A percentile compares a stretch with the other conserved stretches of the same genome.
Conservation (phyloP, 2,329 filamentous ascomycete species). For the Pseudogymnoascus sp. region DNA sequence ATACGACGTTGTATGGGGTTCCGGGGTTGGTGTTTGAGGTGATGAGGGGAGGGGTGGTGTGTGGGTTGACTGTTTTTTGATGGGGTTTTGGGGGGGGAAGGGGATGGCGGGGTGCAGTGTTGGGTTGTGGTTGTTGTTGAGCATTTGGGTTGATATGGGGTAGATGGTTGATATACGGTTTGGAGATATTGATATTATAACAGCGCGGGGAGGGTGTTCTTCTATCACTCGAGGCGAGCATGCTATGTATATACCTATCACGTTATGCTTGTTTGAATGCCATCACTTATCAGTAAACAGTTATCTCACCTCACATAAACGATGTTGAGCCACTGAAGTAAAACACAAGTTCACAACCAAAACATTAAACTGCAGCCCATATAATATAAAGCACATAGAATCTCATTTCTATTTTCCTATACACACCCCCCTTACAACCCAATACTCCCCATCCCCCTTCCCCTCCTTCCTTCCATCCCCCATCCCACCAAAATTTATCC, state of each 20-base stretch:
- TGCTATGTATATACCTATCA: neutral
- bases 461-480: too few relatives aligned
- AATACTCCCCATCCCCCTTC: too few relatives aligned
- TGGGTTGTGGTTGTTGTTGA: neutral
- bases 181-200: neutral
- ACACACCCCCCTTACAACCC: too few relatives aligned
- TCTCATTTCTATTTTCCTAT: neutral
- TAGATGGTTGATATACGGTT: neutral
- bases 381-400: neutral
- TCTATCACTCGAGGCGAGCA: neutral
- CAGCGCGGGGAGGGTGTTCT: neutral
- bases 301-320: neutral
- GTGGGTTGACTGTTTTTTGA: slow-evolving; percentile 79
- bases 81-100: neutral
- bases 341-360: neutral
- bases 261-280: neutral
- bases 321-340: neutral
- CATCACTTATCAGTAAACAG: neutral
- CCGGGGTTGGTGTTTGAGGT: slow-evolving; percentile 94
- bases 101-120: too few relatives aligned
- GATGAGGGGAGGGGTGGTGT: slow-evolving; percentile 82
- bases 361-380: neutral
- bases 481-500: too few relatives aligned
- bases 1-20: slow-evolving; percentile 86
- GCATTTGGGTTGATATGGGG: too few relatives aligned